Base-by-base conservation (phyloP, 2,329 filamentous ascomycete genomes). In the Microcyclospora pomicola region DNA sequence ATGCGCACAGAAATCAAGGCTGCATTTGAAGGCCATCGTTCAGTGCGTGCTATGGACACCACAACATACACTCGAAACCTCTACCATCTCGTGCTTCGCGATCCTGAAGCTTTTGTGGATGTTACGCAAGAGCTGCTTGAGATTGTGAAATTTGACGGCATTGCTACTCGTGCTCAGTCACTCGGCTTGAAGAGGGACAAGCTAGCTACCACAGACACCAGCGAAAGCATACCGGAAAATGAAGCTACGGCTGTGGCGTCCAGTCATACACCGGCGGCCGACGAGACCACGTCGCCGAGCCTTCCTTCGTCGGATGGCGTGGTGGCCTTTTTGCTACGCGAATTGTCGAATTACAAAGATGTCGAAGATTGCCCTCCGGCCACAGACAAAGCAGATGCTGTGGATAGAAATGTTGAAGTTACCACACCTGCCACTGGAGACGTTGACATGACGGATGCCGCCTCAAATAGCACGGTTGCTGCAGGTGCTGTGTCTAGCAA, bases 251-350 rank as follows among this genome's bases (percentile, higher is more conserved):
- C 19, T 24, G 36, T 39, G 31, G 35, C 36, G 9, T 19, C 37
- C 29, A 19, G 34, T 3, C 32, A 27, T 2, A 15, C 39, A 9
- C 33, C 38, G 12, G 36, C 31, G 27, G 38, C 19, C 4, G 44
- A 48, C 19, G 74, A 77, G 47, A 74, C 73, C 48, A 71, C 75
- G 16, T 73, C 76, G 15, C 2, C 32, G 9, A 95, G 92, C 61
- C 69, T 82, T 7, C 88, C 91, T 1, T 86, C 91, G 44, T 85
- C 88, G 0, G 91, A 96, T 59, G 91, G 91, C 3, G 85, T 98
- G 3, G 80, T 98, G 41, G 85, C 96, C 53, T 98, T 94, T 60
- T 69, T 98, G 15, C 75, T 98, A 4, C 92, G 83, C 41, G 91
- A 98, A 58, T 67, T 98, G 33, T 69, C 95, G 39, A 87, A 84